Conservation (phyloP, 1,284 basidiomycete genomes). For the Phlebopus sp. region DNA sequence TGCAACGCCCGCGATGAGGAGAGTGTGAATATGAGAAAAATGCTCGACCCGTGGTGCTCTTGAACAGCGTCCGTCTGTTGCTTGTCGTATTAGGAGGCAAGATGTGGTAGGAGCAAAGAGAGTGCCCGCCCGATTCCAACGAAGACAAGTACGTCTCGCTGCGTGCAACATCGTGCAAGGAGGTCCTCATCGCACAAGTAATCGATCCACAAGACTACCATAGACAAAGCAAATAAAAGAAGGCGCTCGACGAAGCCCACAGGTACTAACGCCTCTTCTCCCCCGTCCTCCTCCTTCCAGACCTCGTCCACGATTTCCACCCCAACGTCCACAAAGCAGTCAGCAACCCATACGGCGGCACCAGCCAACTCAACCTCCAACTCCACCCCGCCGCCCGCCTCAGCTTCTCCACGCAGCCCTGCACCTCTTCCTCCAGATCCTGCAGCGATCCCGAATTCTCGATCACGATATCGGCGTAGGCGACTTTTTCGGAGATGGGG, state of each 20-base stretch:
- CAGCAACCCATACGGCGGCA: slow-evolving; percentile 70
- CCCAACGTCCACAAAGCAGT: slow-evolving; percentile 22
- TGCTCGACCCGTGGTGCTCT: too few relatives aligned
- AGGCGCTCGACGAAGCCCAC: too few relatives aligned
- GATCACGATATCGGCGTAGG: slow-evolving; percentile 83
- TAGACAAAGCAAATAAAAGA: too few relatives aligned
- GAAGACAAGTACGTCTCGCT: too few relatives aligned
- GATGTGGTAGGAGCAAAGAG: too few relatives aligned
- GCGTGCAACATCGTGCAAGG: too few relatives aligned
- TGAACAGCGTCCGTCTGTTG: too few relatives aligned
- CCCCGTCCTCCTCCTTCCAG: slow-evolving; percentile 11
- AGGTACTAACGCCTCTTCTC: slow-evolving; percentile 3
- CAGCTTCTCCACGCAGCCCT: slow-evolving; percentile 58
- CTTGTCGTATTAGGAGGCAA: too few relatives aligned
- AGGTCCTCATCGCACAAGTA: too few relatives aligned
- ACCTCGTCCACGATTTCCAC: slow-evolving; percentile 12
- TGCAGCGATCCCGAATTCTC: slow-evolving; percentile 82
- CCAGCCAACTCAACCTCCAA: slow-evolving; percentile 77
- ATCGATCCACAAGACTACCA: too few relatives aligned
- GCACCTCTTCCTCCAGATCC: slow-evolving; percentile 73
- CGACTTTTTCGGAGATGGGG: slow-evolving; percentile 75
- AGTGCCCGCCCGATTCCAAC: too few relatives aligned
- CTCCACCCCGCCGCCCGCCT: slow-evolving; percentile 55
- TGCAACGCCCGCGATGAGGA: background rate
- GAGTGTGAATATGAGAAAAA: too few relatives aligned